Base-by-base conservation (phyloP, 345 rosid genomes). In the Adansonia digitata region DNA sequence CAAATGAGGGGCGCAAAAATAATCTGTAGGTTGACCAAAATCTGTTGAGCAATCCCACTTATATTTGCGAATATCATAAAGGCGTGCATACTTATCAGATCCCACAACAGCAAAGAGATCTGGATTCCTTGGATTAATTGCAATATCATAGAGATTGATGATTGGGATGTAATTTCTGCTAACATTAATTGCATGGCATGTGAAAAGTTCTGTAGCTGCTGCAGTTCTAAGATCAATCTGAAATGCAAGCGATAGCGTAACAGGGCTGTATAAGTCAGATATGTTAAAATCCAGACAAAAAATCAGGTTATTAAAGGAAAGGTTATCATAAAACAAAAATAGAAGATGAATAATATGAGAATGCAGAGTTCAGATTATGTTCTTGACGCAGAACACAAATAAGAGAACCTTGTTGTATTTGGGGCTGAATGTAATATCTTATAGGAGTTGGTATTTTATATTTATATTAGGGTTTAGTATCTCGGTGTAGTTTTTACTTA, bases 171-270 rank as follows among this genome's bases (percentile, higher is more conserved):
- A 59, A 59, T 8, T 17, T n/a, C 63, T 59, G n/a, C 37, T 59
- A 27, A 27, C 63, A 27, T 15, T n/a, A 14, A 59, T 27, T 59
- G 63, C 18, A 27, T 27, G 17, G 35, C 63, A 59, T 27, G 63
- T 15, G n/a, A 59, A 59, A 59, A 59, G 63, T 15, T 59, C 63
- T 27, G 63, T 59, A 59, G 63, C 37, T 27, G 34, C 37, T 12
- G 37, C 63, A 27, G 63, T 59, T 59, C 63, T 27, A 59, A 59
- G 63, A 29, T 59, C 63, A 14, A 90, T 84, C 98, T 94, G 94
- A 81, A 82, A 85, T 51, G 56, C 71, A 29, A 83, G 73, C 7
- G 62, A 73, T 59, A 61, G 48, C 5, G 77, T 57, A 59, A 82
- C 45, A 45, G 69, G 53, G 42, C 12, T 15, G 69, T 61, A 78